Percentiles rank a stretch among this genome's conserved stretches.
Evolutionary conservation across 1,139 yeast genomes (phyloP).

Genomic region (Arxiozyma slooffiae): DNA sequence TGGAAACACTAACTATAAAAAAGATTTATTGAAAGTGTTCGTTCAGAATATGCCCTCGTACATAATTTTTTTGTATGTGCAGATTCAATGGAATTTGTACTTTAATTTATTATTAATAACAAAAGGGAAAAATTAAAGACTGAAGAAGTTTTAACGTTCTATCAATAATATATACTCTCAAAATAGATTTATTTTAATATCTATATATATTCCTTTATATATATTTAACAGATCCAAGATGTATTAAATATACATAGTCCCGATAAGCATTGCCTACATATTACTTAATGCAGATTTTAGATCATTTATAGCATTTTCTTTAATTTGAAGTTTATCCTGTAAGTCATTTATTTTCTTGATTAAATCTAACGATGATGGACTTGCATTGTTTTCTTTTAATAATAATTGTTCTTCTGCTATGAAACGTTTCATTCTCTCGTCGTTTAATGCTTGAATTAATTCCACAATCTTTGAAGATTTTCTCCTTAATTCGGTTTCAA

Average conservation of each 20-base stretch:
- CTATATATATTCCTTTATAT: neutral
- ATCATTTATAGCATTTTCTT: constrained; percentile 33
- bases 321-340: constrained; percentile 38
- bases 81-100: neutral
- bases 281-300: neutral
- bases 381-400: constrained; percentile 44
- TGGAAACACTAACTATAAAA: neutral
- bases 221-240: neutral
- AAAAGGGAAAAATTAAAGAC: too few relatives aligned
- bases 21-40: too few relatives aligned
- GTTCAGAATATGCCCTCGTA: neutral
- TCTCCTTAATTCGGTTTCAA: constrained; percentile 33
- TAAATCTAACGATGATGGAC: constrained; percentile 46
- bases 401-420: constrained; percentile 63
- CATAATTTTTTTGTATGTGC: neutral
- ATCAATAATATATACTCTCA: neutral
- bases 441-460: constrained; percentile 48
- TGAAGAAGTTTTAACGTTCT: neutral
- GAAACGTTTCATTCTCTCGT: constrained; percentile 55
- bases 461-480: constrained; percentile 42
- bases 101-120: too few relatives aligned
- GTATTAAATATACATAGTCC: neutral
- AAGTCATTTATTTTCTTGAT: constrained; percentile 49
- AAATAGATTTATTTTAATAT: too few relatives aligned
- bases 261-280: neutral